phyloP scores from a whole-genome alignment of 805 yeast species.

The Wickerhamomyces rabaulensis region DNA sequence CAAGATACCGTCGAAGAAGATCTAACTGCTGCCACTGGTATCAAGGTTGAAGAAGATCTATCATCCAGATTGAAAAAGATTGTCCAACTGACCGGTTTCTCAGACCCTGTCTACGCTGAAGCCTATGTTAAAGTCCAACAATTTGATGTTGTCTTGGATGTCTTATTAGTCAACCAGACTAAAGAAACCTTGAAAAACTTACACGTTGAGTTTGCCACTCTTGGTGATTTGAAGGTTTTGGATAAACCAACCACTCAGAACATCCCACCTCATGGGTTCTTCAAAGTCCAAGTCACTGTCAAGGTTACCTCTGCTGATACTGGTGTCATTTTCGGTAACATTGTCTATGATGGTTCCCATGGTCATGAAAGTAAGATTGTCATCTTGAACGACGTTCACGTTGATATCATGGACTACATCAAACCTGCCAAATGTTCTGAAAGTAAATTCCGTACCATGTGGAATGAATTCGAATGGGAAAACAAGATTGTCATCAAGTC shows the following conservation, averaged over 20 bases:
- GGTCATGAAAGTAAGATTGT: constrained; percentile 87
- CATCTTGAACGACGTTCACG: constrained; percentile 89
- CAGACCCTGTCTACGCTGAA: constrained; percentile 97
- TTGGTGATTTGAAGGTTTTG: constrained; percentile 92
- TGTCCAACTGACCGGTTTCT: constrained; percentile 93
- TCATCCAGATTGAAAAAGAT: constrained; percentile 82
- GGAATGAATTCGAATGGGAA: constrained; percentile 99
- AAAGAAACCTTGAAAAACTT: constrained; percentile 83
- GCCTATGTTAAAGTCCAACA: constrained; percentile 96
- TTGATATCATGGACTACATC: constrained; percentile 95
- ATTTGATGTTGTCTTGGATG: constrained; percentile 92
- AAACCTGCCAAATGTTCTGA: constrained; percentile 92
- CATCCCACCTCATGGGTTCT: constrained; percentile 97
- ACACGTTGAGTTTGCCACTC: constrained; percentile 90
- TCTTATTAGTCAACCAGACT: constrained; percentile 91
- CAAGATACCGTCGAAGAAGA: constrained; percentile 54
- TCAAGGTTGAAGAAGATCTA: constrained; percentile 49
- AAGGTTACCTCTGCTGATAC: constrained; percentile 97
- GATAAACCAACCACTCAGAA: constrained; percentile 88
- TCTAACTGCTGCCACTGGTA: constrained; percentile 47
- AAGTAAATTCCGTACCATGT: constrained; percentile 89
- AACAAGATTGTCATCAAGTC: constrained; percentile 90
- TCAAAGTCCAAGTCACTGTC: constrained; percentile 79
- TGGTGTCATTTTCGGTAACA: constrained; percentile 96
- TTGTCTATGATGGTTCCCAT: constrained; percentile 93